phyloP scores from a whole-genome alignment of 2,329 filamentous ascomycete species.

The Phoma herbarum region DNA sequence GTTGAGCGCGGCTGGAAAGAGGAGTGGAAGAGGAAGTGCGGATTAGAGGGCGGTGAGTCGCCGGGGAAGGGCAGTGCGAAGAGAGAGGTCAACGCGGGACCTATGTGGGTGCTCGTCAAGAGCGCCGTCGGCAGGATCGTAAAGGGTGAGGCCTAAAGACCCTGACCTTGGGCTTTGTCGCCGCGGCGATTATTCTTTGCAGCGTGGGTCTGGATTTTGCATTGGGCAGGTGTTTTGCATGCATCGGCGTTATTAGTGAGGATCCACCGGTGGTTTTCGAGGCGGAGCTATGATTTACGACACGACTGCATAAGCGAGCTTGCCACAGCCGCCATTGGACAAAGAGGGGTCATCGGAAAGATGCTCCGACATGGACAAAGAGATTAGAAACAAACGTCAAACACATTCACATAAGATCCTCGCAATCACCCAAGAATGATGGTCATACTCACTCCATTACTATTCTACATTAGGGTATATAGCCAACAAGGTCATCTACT shows the following conservation, averaged over 20 bases:
- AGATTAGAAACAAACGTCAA: background rate
- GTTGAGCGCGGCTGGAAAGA: conserved; percentile 36
- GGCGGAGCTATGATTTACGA: conserved; percentile 20
- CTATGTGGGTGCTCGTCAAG: conserved; percentile 42
- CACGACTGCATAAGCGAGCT: conserved; percentile 24
- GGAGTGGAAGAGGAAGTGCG: conserved; percentile 37
- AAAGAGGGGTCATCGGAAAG: background rate
- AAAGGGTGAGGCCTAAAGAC: conserved; percentile 33
- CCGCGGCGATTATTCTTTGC: conserved; percentile 3
- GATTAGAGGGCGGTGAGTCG: conserved; percentile 24
- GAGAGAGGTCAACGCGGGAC: conserved; percentile 37
- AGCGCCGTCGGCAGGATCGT: conserved; percentile 35
- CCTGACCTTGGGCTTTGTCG: background rate
- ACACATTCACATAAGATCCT: background rate
- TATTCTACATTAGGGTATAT: conserved; percentile 31
- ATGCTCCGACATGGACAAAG: background rate
- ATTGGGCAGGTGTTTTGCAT: conserved; percentile 23
- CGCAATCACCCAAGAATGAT: background rate
- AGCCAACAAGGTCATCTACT: conserved; percentile 25
- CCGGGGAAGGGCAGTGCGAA: conserved; percentile 19
- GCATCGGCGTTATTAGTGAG: conserved; percentile 15
- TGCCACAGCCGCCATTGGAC: conserved; percentile 17
- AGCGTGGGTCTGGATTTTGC: conserved; percentile 21
- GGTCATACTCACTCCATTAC: conserved; percentile 19
- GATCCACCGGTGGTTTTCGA: conserved; percentile 17